Conservation (phyloP, 2,329 filamentous ascomycete genomes). For the Penicillium sp. region DNA sequence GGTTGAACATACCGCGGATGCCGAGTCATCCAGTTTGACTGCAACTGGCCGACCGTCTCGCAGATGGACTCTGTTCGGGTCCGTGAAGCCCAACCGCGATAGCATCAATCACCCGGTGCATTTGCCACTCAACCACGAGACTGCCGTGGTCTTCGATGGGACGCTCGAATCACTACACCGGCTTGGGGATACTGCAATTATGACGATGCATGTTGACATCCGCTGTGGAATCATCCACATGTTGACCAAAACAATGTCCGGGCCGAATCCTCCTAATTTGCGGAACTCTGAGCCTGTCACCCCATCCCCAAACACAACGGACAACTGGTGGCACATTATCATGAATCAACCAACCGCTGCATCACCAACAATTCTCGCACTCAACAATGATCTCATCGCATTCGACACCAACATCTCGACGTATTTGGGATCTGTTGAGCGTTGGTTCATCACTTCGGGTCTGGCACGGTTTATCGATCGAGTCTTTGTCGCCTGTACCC, state of each 20-base stretch:
- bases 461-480: constrained; percentile 75
- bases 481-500: constrained; percentile 70
- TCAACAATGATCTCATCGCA: constrained; percentile 79
- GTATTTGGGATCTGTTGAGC: constrained; percentile 69
- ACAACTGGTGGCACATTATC: constrained; percentile 56
- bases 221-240: constrained; percentile 82
- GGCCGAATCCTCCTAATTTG: constrained; percentile 46
- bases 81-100: constrained; percentile 57
- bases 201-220: constrained; percentile 85
- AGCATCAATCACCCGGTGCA: constrained; percentile 62
- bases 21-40: constrained; percentile 43
- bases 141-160: constrained; percentile 80
- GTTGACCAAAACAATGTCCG: constrained; percentile 62
- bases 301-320: constrained; percentile 66
- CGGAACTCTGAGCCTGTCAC: constrained; percentile 36
- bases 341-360: constrained; percentile 42
- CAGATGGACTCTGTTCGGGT: constrained; percentile 79
- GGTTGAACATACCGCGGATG: constrained; percentile 62
- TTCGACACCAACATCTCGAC: constrained; percentile 79
- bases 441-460: constrained; percentile 71
- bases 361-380: constrained; percentile 67
- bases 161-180: constrained; percentile 80
- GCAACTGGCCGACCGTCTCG: constrained; percentile 56
- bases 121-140: constrained; percentile 82
- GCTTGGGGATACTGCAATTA: constrained; percentile 72